Percentiles rank a stretch among this genome's conserved stretches.
phyloP scores from a whole-genome alignment of 805 yeast genomes.

The Sungouiozyma intestinalis region DNA sequence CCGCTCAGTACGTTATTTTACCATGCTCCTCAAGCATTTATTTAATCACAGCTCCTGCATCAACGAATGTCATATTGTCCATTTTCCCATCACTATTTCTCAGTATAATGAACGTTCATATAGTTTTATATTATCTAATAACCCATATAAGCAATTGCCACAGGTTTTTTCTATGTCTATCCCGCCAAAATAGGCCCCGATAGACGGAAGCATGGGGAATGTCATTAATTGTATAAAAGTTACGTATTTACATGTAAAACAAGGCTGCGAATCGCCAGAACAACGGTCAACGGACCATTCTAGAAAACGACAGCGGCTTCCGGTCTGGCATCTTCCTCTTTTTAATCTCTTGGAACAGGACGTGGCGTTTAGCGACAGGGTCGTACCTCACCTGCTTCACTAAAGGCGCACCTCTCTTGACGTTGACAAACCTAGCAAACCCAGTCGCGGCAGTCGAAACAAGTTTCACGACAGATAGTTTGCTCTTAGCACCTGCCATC shows the following conservation, averaged over 20 bases:
- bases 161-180: no score
- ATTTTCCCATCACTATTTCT: not conserved
- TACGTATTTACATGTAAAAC: not conserved
- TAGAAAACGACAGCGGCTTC: slow-evolving; percentile 39
- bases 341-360: slow-evolving; percentile 77
- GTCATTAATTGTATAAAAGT: no score
- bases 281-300: slow-evolving; percentile 17
- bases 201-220: no score
- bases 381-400: slow-evolving; percentile 80
- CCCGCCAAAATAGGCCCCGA: no score
- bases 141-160: not conserved
- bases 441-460: slow-evolving; percentile 90
- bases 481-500: slow-evolving; percentile 51
- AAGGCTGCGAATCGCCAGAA: not conserved
- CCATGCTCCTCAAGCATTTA: no score
- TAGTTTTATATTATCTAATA: not conserved
- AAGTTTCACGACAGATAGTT: slow-evolving; percentile 74
- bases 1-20: no score
- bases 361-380: slow-evolving; percentile 83
- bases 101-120: not conserved
- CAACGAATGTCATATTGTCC: not conserved
- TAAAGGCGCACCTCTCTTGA: slow-evolving; percentile 72
- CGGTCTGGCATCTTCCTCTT: slow-evolving; percentile 66
- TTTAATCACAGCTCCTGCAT: no score
- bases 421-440: slow-evolving; percentile 63